A percentile compares a stretch with the other conserved stretches of the same genome.
Conservation (phyloP, 108 stramenopile genomes). For the Cyclotella distinguenda region DNA sequence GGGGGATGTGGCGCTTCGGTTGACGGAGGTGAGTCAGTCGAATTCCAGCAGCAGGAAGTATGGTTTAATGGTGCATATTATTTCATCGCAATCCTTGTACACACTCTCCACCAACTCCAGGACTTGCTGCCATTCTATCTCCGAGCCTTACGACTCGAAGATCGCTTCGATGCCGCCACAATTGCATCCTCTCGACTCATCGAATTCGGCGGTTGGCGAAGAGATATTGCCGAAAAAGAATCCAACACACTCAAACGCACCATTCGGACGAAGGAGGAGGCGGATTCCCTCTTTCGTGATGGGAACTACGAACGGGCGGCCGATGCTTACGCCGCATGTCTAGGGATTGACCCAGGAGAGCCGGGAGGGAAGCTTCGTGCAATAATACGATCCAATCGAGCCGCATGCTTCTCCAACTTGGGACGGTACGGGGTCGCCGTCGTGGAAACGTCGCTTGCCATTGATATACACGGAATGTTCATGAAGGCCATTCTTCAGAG, state of each 20-base stretch:
- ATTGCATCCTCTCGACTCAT: slow-evolving; percentile 12
- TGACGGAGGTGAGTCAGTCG: no score
- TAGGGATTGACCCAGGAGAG: slow-evolving; percentile 13
- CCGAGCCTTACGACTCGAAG: slow-evolving; percentile 41
- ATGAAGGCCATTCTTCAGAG: slow-evolving; percentile 42
- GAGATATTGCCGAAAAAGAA: slow-evolving; percentile 8
- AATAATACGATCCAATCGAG: slow-evolving; percentile 48
- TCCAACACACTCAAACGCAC: slow-evolving; percentile 23
- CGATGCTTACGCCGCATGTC: slow-evolving; percentile 33
- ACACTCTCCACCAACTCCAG: no score
- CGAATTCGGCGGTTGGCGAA: slow-evolving; percentile 15
- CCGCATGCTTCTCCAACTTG: slow-evolving; percentile 43
- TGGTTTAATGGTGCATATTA: no score
- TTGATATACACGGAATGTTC: slow-evolving; percentile 46
- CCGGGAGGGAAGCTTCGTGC: slow-evolving; percentile 48
- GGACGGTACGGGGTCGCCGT: slow-evolving; percentile 41
- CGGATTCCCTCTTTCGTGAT: slow-evolving; percentile 37
- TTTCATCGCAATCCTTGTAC: no score
- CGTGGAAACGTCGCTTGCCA: slow-evolving; percentile 41
- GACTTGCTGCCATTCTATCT: slow-evolving; percentile 30
- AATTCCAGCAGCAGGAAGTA: no score
- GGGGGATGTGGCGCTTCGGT: slow-evolving; percentile 31
- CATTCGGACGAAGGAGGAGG: slow-evolving; percentile 42
- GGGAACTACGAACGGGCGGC: slow-evolving; percentile 41
- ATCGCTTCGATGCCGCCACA: slow-evolving; percentile 23